Evolutionary conservation across 1,284 basidiomycete species (phyloP).

Genomic region (Ganoderma leucocontextum): DNA sequence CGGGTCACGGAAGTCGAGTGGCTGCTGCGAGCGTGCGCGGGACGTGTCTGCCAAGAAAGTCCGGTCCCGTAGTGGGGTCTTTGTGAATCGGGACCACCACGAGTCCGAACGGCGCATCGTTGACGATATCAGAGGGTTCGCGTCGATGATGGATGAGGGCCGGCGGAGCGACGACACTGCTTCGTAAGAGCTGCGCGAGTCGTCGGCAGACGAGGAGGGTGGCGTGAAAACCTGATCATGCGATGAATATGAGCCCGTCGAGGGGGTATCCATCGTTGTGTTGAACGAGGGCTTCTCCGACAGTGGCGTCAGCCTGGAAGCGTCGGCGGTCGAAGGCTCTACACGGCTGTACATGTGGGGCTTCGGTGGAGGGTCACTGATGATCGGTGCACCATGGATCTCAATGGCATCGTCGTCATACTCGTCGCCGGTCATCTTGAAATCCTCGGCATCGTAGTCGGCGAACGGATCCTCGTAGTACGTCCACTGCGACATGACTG

Average conservation of each 20-base stretch:
- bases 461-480: slow-evolving; percentile 64
- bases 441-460: slow-evolving; percentile 53
- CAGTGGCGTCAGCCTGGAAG: slow-evolving; percentile 41
- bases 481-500: slow-evolving; percentile 46
- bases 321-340: slow-evolving; percentile 39
- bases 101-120: slow-evolving; percentile 50
- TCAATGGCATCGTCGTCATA: slow-evolving; percentile 39
- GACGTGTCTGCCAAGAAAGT: slow-evolving; percentile 38
- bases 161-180: slow-evolving; percentile 37
- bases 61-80: slow-evolving; percentile 52
- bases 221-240: slow-evolving; percentile 16
- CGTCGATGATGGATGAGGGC: slow-evolving; percentile 51
- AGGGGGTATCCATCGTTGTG: slow-evolving; percentile 33
- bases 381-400: slow-evolving; percentile 28
- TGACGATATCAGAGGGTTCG: slow-evolving; percentile 42
- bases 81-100: slow-evolving; percentile 57
- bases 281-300: slow-evolving; percentile 40
- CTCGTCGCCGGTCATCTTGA: slow-evolving; percentile 38
- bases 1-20: slow-evolving; percentile 72
- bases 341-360: slow-evolving; percentile 39
- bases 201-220: slow-evolving; percentile 26
- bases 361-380: slow-evolving; percentile 41
- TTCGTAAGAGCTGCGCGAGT: slow-evolving; percentile 41
- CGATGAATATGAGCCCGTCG: slow-evolving; percentile 35
- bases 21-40: slow-evolving; percentile 19